Percentiles rank a stretch among this genome's conserved stretches.
Evolutionary conservation across 1,139 yeast species (phyloP).

Genomic region (Hemisphaericaspora lyxosophila): DNA sequence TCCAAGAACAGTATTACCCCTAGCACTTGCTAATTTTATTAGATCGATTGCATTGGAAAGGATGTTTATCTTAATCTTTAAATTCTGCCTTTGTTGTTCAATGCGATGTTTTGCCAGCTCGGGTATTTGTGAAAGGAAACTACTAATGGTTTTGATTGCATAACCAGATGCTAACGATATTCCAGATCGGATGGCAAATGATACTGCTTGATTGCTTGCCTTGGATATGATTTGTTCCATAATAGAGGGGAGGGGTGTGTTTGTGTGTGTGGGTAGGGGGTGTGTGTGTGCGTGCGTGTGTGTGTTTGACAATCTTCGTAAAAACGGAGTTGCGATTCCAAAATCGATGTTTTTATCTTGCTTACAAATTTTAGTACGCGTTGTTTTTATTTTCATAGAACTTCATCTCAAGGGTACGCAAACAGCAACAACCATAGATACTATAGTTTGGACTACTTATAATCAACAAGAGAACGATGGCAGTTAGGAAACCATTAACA

Average conservation of each 20-base stretch:
- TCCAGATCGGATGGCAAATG: constrained; percentile 78
- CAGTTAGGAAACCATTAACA: constrained; percentile 34
- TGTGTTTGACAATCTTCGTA: too few relatives aligned
- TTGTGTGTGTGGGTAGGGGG: not conserved
- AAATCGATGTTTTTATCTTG: too few relatives aligned
- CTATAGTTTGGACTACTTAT: not conserved
- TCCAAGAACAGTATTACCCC: constrained; percentile 67
- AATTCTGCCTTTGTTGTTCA: constrained; percentile 40
- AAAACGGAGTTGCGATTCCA: too few relatives aligned
- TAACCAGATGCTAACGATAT: constrained; percentile 74
- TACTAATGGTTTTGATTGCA: constrained; percentile 65
- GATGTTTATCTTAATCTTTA: constrained; percentile 62
- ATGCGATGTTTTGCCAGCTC: constrained; percentile 51
- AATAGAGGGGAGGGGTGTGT: not conserved
- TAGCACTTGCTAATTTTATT: constrained; percentile 64
- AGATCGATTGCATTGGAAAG: constrained; percentile 70
- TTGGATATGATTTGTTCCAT: constrained; percentile 50
- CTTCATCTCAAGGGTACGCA: too few relatives aligned
- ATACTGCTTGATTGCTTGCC: constrained; percentile 78
- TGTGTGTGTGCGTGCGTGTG: too few relatives aligned
- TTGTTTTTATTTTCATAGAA: constrained; percentile 4
- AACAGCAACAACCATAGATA: not conserved
- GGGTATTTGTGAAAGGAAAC: constrained; percentile 62
- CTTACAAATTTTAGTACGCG: not conserved
- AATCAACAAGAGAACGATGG: too few relatives aligned